A percentile compares a stretch with the other conserved stretches of the same genome.
phyloP scores from a whole-genome alignment of 495 filamentous ascomycete species.

The Rhypophila decipiens region DNA sequence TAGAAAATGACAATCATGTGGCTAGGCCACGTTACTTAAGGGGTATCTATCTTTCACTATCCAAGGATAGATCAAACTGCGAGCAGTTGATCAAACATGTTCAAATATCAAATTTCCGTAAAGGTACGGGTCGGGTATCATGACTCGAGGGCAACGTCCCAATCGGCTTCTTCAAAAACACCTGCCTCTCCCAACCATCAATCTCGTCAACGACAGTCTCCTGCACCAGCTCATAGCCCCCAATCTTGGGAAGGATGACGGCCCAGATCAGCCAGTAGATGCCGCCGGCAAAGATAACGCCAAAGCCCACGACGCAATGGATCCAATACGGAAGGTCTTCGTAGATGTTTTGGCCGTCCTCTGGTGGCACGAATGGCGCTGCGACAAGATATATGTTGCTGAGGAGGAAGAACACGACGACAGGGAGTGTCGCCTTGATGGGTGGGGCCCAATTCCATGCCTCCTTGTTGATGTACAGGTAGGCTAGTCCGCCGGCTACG shows the following conservation, averaged over 20 bases:
- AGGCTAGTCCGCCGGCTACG: conserved; percentile 49
- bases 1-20: too few species aligned
- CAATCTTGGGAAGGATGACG: conserved; percentile 52
- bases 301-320: conserved; percentile 41
- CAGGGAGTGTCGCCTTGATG: conserved; percentile 34
- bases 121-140: too few species aligned
- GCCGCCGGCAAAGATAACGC: conserved; percentile 40
- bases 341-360: conserved; percentile 36
- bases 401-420: conserved; percentile 41
- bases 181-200: conserved; percentile 37
- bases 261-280: conserved; percentile 72
- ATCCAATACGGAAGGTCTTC: conserved; percentile 38
- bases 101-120: too few species aligned
- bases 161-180: conserved; percentile 24
- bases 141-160: not conserved
- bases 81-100: too few species aligned
- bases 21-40: too few species aligned
- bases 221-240: conserved; percentile 54
- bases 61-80: too few species aligned
- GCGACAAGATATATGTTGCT: conserved; percentile 43
- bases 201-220: conserved; percentile 32
- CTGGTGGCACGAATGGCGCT: conserved; percentile 39
- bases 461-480: conserved; percentile 48
- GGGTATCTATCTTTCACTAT: too few species aligned
- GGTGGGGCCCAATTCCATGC: conserved; percentile 36